Evolutionary conservation across 192 early-diverging fungal genomes (phyloP).

Genomic region (Helicostylum pulchrum): DNA sequence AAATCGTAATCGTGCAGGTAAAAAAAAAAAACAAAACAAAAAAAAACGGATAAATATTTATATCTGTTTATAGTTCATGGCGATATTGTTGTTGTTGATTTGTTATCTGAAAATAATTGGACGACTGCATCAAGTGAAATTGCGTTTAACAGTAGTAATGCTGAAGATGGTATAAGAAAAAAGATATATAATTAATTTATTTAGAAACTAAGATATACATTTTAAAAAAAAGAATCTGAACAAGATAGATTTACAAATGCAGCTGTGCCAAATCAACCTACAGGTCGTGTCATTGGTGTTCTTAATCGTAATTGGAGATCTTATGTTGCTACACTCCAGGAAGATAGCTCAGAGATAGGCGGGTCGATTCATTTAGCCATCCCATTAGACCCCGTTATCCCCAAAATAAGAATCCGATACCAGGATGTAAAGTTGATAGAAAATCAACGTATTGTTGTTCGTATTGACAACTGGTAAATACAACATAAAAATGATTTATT

Average conservation of each 20-base stretch:
- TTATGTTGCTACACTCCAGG: slow-evolving; percentile 74
- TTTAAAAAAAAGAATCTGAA: slow-evolving; percentile 7
- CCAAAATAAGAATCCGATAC: slow-evolving; percentile 75
- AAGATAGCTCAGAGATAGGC: slow-evolving; percentile 45
- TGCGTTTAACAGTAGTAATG: slow-evolving; percentile 31
- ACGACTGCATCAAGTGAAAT: slow-evolving; percentile 43
- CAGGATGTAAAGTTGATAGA: slow-evolving; percentile 51
- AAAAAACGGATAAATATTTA: neutral
- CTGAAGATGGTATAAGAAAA: slow-evolving; percentile 17
- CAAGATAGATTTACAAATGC: slow-evolving; percentile 10
- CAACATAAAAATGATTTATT: neutral
- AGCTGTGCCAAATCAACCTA: slow-evolving; percentile 22
- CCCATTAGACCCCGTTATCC: slow-evolving; percentile 63
- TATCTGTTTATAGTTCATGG: slow-evolving; percentile 44
- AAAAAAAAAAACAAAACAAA: slow-evolving; percentile 30
- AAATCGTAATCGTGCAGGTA: slow-evolving; percentile 49
- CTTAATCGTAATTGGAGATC: slow-evolving; percentile 68
- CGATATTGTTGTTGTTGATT: slow-evolving; percentile 62
- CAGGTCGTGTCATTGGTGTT: slow-evolving; percentile 59
- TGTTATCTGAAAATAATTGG: slow-evolving; percentile 48
- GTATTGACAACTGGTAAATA: slow-evolving; percentile 62
- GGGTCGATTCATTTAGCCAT: slow-evolving; percentile 63
- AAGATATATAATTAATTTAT: neutral
- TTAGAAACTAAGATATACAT: neutral
- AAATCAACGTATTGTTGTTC: slow-evolving; percentile 67